Base-by-base conservation (phyloP, 2,329 filamentous ascomycete genomes). In the Pseudogymnoascus sp. region DNA sequence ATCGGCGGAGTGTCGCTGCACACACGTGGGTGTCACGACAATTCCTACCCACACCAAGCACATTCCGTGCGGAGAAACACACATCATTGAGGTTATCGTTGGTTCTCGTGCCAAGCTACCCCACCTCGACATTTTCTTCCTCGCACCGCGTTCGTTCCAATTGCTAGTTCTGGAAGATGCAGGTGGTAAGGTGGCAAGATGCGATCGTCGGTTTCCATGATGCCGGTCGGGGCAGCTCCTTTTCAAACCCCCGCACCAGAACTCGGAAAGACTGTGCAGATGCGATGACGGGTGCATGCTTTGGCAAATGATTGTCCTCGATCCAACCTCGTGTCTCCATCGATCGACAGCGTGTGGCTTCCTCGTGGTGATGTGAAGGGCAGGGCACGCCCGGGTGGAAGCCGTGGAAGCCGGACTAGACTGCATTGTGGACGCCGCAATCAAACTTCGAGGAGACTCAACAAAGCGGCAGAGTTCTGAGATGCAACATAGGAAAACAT, bases 321-420 rank as follows among this genome's bases (percentile, higher is more conserved):
- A 33, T 19, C 14, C 25, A 11, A 19, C 49, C 49, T 55, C 49
- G 49, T 55, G 49, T 30, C 49, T 55, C 25, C 49, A 33, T 55
- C 33, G 49, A 55, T 55, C 49, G 9, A 12, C 49, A 55, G 33
- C 28, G 25, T 55, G 28, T 55, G 25, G 49, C 19, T 55, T 55
- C 25, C 49, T 55, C 49, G 49, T 55, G 49, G 49, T 55, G 49
- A 33, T 30, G 8, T 33, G 49, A 33, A 30, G 9, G 28, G 25
- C 9, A 52, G 14, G 4, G 25, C 28, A 55, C 5, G 5, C 5
- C n/a, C n/a, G 49, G 16, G 25, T 55, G 49, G 49, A 55, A 55
- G 49, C 49, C 49, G 28, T 55, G 49, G n/a, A 33, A 55, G 49
- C 49, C 49, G 49, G 25, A 14, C 25, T 55, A 55, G 49, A 55